Evolutionary conservation across 1,284 basidiomycete species (phyloP).

Genomic region (Malassezia equina): DNA sequence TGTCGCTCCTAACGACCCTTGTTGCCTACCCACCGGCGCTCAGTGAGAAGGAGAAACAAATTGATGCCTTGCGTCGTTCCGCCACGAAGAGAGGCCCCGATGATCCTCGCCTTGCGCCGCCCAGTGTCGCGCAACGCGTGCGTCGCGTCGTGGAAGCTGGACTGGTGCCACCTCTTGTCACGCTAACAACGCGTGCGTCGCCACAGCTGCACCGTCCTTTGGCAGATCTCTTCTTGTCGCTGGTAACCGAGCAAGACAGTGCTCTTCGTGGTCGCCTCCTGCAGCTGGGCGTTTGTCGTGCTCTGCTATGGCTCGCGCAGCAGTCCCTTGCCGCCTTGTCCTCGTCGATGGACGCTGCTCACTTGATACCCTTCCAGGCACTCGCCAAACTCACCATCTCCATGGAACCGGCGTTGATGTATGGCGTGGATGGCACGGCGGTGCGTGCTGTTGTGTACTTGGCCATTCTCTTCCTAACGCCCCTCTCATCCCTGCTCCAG

Average conservation of each 20-base stretch:
- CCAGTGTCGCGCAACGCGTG: slow-evolving; percentile 17
- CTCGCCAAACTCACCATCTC: slow-evolving; percentile 87
- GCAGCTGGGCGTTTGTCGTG: slow-evolving; percentile 70
- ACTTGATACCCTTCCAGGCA: slow-evolving; percentile 69
- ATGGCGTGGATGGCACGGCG: slow-evolving; percentile 52
- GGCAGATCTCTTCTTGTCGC: slow-evolving; percentile 16
- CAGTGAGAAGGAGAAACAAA: slow-evolving; percentile 28
- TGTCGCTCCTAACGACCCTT: slow-evolving; percentile 26
- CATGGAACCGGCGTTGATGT: slow-evolving; percentile 74
- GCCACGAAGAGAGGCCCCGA: neutral
- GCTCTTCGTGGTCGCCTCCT: slow-evolving; percentile 67
- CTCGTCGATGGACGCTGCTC: slow-evolving; percentile 18
- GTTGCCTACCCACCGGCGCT: slow-evolving; percentile 23
- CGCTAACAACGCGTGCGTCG: slow-evolving; percentile 13
- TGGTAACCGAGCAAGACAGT: slow-evolving; percentile 54
- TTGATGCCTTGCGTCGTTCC: slow-evolving; percentile 28
- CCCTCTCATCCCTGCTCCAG: slow-evolving; percentile 61
- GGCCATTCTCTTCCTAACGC: slow-evolving; percentile 21
- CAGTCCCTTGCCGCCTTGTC: slow-evolving; percentile 14
- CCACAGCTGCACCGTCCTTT: slow-evolving; percentile 5
- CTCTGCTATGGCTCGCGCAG: slow-evolving; percentile 55
- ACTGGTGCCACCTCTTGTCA: slow-evolving; percentile 22
- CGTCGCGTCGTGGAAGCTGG: slow-evolving; percentile 24
- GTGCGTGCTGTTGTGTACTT: slow-evolving; percentile 20
- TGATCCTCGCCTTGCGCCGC: slow-evolving; percentile 7